Base-by-base conservation (phyloP, 2,329 filamentous ascomycete genomes). In the Remersonia thermophila region DNA sequence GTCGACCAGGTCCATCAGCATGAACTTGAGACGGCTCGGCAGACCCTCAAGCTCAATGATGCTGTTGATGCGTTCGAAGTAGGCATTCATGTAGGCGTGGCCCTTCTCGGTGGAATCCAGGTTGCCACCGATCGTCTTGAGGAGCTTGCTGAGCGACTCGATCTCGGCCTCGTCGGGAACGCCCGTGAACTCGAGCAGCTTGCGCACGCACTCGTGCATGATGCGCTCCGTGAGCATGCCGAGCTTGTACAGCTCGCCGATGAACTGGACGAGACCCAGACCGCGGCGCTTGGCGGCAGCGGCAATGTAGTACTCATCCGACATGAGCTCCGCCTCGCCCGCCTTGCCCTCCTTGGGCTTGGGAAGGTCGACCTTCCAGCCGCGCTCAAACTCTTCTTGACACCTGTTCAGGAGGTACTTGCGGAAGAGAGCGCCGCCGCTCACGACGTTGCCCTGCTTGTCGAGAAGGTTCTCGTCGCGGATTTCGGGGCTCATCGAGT, bases 131-230 rank as follows among this genome's bases (percentile, higher is more conserved):
- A 98, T 93, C 27, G 91, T 94, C 48, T 81, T 78, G 43, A 98
- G 73, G 45, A 98, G 71, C 65, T 93, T 95, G 52, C 80, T 86
- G 60, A 98, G 77, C 49, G 85, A 93, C 69, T 98, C 91, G 42
- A 98, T 81, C 59, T 95, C 87, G 36, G 89, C 83, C 63, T 98
- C 91, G 51, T 98, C 91, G 30, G 91, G 91, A 42, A 85, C 67
- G 43, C 84, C 86, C 54, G 89, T 81, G 61, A 93, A 96, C 63
- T 98, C 89, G 48, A 98, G 83, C 45, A 98, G 74, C 63, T 93
- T 94, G 66, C 86, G 80, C 18, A 98, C 86, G 72, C 91, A 98
- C 62, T 95, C 85, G 67, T 98, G 89, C 91, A 98, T 98, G 63
- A 98, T 98, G 58, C 89, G 83, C 60, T 95, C 84, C 43, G 91